These are phyloP conservation scores for Rhodamnia rubescens DNA, from an alignment of 345 rosid species.

Conservation along the genomic window DNA sequence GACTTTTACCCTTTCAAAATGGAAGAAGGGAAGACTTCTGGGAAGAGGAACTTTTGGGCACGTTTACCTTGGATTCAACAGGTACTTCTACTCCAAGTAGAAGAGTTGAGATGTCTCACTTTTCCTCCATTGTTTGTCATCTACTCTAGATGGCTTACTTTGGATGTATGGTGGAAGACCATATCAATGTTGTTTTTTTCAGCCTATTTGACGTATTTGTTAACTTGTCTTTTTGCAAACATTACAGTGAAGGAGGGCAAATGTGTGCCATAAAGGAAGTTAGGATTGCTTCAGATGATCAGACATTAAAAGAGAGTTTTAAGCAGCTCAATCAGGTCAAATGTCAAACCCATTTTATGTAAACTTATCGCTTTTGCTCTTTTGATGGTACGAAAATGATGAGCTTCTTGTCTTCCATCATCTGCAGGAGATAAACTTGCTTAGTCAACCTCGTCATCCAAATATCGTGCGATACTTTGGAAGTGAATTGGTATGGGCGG, in stretches of 20 bases:
- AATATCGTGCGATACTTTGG: slow-evolving; percentile 90
- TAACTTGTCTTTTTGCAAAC: slow-evolving; percentile 7
- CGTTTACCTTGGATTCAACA: slow-evolving; percentile 87
- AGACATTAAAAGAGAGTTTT: slow-evolving; percentile 69
- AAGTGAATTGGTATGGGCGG: slow-evolving; percentile 73
- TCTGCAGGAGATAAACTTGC: slow-evolving; percentile 87
- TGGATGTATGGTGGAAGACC: neutral
- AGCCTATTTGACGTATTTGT: neutral
- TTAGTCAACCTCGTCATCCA: slow-evolving; percentile 74
- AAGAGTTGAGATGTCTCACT: neutral
- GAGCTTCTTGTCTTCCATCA: neutral
- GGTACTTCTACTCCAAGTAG: slow-evolving; percentile 23
- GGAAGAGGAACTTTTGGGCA: slow-evolving; percentile 98
- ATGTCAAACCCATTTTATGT: neutral
- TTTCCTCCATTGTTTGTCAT: neutral
- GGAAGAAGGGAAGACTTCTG: slow-evolving; percentile 83
- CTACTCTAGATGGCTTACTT: neutral
- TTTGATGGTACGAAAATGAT: neutral
- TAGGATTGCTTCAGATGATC: slow-evolving; percentile 68
- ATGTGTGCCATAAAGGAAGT: slow-evolving; percentile 99
- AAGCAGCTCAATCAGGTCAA: slow-evolving; percentile 89
- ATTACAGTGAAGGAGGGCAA: slow-evolving; percentile 69
- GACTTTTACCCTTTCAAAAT: slow-evolving; percentile 32
- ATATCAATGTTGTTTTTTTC: neutral
- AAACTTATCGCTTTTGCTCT: neutral